Percentiles rank a stretch among this genome's conserved stretches.
These are phyloP conservation scores for Corylus avellana DNA, from an alignment of 306 rosid genomes.

Conservation along the genomic window DNA sequence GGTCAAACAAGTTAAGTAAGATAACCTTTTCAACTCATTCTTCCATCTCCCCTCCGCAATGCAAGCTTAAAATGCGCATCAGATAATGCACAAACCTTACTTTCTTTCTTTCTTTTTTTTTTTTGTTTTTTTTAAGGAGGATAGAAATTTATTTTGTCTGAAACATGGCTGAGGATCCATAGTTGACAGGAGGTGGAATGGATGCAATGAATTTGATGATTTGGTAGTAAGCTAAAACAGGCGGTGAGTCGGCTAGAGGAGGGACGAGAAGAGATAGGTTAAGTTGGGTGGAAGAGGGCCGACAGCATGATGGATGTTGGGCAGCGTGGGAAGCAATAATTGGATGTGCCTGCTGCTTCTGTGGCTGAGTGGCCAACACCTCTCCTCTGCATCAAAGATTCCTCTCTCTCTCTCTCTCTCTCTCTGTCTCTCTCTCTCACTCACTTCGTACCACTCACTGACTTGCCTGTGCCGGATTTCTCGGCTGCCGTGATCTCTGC, in stretches of 20 bases:
- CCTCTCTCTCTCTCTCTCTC: neutral
- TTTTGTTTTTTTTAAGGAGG: too few species aligned
- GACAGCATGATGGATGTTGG: constrained; percentile 40
- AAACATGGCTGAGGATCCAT: too few species aligned
- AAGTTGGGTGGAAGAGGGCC: neutral
- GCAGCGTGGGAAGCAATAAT: constrained; percentile 40
- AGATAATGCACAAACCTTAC: too few species aligned
- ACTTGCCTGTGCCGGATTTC: constrained; percentile 22
- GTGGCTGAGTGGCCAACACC: constrained; percentile 9
- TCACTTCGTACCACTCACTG: neutral
- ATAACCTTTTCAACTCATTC: too few species aligned
- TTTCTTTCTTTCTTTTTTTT: too few species aligned
- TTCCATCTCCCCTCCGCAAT: too few species aligned
- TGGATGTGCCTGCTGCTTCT: constrained; percentile 18
- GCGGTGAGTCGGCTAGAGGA: neutral
- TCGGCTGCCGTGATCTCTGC: constrained; percentile 29
- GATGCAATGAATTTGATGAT: neutral
- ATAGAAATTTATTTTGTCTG: too few species aligned
- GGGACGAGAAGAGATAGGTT: neutral
- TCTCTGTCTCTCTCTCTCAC: neutral
- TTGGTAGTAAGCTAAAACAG: neutral
- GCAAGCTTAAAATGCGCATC: too few species aligned
- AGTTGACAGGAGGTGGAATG: too few species aligned
- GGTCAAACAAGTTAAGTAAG: too few species aligned
- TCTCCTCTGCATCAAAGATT: constrained; percentile 2